Conservation (phyloP, 345 rosid species). For the Syzygium grande region DNA sequence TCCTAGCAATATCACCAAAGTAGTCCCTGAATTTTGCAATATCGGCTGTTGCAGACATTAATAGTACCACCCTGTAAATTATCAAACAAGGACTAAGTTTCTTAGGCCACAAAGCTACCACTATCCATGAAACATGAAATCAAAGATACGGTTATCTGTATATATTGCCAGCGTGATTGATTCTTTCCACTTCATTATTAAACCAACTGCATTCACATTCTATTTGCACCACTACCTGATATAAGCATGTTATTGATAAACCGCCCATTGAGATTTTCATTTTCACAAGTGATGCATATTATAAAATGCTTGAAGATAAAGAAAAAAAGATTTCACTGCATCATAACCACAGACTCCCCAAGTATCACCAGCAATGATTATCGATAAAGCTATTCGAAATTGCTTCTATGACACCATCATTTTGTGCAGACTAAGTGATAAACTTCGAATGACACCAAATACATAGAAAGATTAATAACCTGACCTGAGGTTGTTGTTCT, state of each 20-base stretch:
- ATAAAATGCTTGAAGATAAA: not conserved
- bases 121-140: not conserved
- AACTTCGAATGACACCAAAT: not conserved
- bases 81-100: not conserved
- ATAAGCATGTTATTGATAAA: not conserved
- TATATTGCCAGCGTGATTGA: not conserved
- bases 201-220: not conserved
- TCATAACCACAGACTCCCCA: not conserved
- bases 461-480: not conserved
- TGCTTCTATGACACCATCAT: not conserved
- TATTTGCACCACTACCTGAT: not conserved
- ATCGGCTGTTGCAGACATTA: slow-evolving; percentile 99
- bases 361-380: not conserved
- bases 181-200: not conserved
- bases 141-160: not conserved
- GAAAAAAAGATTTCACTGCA: not conserved
- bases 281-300: not conserved
- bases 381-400: not conserved
- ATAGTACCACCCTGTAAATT: slow-evolving; percentile 64
- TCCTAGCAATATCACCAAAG: slow-evolving; percentile 81
- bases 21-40: slow-evolving; percentile 71
- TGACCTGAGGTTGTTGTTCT: slow-evolving; percentile 67
- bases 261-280: not conserved
- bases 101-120: not conserved
- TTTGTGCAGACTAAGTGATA: not conserved